A percentile compares a stretch with the other conserved stretches of the same genome.
Conservation (phyloP, 83 land plant genomes). For the Picea engelmannii region DNA sequence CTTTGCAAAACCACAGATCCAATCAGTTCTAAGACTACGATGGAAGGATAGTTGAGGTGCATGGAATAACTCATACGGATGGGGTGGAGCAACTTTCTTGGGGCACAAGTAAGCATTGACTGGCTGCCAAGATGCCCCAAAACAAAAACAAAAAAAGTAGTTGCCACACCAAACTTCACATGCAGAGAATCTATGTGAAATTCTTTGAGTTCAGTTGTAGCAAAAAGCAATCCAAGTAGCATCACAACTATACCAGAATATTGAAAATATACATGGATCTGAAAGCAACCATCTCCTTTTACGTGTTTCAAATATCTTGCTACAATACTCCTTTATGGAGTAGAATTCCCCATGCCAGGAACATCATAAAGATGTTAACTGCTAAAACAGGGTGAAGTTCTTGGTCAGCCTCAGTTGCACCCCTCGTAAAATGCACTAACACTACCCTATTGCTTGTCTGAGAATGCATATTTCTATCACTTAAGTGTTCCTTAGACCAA, state of each 20-base stretch:
- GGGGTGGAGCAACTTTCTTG: conserved; percentile 33
- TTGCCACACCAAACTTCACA: conserved; percentile 83
- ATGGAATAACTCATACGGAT: too few relatives aligned
- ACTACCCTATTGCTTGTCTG: conserved; percentile 72
- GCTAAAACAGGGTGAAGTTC: conserved; percentile 91
- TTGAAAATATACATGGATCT: conserved; percentile 90
- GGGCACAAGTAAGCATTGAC: conserved; percentile 87
- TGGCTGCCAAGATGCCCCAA: conserved; percentile 77
- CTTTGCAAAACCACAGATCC: too few relatives aligned
- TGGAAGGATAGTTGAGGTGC: too few relatives aligned
- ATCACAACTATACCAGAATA: conserved; percentile 86
- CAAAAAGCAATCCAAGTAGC: conserved; percentile 90
- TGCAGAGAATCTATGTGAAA: conserved; percentile 66
- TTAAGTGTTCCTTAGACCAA: conserved; percentile 77
- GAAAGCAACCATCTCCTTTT: conserved; percentile 93
- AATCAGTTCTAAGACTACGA: too few relatives aligned
- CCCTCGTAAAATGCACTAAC: conserved; percentile 73
- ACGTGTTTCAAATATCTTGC: conserved; percentile 94
- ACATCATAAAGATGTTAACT: conserved; percentile 99
- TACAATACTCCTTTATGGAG: conserved; percentile 90
- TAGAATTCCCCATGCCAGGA: conserved; percentile 94
- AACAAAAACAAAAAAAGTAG: conserved; percentile 63
- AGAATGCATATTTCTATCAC: conserved; percentile 90
- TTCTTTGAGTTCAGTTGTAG: conserved; percentile 89
- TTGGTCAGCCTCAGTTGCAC: conserved; percentile 95